Percentiles rank a stretch among this genome's conserved stretches.
phyloP scores from a whole-genome alignment of 2,329 filamentous ascomycete genomes.

The Xylaria polymorpha region DNA sequence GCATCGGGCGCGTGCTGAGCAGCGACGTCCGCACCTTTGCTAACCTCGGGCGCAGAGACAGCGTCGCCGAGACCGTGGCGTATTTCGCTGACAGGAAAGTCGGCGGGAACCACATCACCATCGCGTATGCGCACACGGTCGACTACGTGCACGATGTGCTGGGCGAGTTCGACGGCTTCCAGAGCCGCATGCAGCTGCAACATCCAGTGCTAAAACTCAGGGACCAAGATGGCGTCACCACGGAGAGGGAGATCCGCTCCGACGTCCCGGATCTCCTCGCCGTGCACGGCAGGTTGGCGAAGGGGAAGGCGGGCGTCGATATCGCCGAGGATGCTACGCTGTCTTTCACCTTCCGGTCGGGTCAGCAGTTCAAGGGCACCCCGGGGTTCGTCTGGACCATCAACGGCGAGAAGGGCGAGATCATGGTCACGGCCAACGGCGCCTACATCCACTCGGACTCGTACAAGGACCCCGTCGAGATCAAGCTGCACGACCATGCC shows the following conservation, averaged over 20 bases:
- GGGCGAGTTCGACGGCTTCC: slow-evolving; percentile 56
- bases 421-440: slow-evolving; percentile 53
- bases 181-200: slow-evolving; percentile 59
- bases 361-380: slow-evolving; percentile 61
- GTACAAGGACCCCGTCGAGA: slow-evolving; percentile 55
- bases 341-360: slow-evolving; percentile 59
- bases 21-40: slow-evolving; percentile 58
- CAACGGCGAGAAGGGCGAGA: slow-evolving; percentile 63
- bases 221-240: slow-evolving; percentile 47
- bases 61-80: slow-evolving; percentile 50
- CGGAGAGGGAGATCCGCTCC: slow-evolving; percentile 50
- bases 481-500: slow-evolving; percentile 63
- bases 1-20: slow-evolving; percentile 65
- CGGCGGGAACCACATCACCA: slow-evolving; percentile 43
- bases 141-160: slow-evolving; percentile 60
- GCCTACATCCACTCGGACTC: slow-evolving; percentile 48
- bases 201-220: slow-evolving; percentile 54
- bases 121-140: slow-evolving; percentile 50
- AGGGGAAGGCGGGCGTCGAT: slow-evolving; percentile 37
- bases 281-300: slow-evolving; percentile 53
- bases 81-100: slow-evolving; percentile 63
- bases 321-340: slow-evolving; percentile 54
- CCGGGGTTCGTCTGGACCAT: slow-evolving; percentile 62
- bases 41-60: slow-evolving; percentile 51
- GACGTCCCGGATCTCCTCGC: slow-evolving; percentile 60